Base-by-base conservation (phyloP, 495 filamentous ascomycete genomes). In the Xylaria bambusicola region DNA sequence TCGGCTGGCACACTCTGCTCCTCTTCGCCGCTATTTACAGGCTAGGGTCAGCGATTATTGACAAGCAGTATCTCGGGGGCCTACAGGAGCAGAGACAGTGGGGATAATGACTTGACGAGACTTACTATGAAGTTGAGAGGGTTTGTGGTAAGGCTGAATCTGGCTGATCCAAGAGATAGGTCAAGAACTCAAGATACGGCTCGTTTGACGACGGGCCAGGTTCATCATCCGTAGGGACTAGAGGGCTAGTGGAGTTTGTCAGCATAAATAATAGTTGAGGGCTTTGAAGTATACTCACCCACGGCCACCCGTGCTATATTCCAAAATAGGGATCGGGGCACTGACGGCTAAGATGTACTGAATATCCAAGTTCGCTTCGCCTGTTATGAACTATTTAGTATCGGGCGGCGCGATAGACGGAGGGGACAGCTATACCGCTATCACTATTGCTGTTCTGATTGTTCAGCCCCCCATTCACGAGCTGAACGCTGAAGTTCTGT, bases 131-230 rank as follows among this genome's bases (percentile, higher is more conserved):
- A 55, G 82, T 88, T 15, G 87, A 84, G 58, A 92, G 80, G 5
- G 86, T 84, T 61, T 88, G 84, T 2, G 89, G 90, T 0, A 93
- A 74, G n/a, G 84, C 76, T 9, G 47, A 50, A 63, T 75, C 67
- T 0, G 65, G 51, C 24, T 66, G 65, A 23, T 56, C 60, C 12
- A 73, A 57, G 26, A 77, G 64, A 13, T 68, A 89, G 18, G 85
- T 81, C 27, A 94, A 80, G 62, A 86, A 91, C 2, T 85, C 81
- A 5, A 92, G 75, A 68, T 90, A 94, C 0, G 90, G 90, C 78
- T 93, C 89, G 70, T 92, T 79, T 61, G 56, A 74, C 61, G 56
- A 74, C 67, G 35, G 70, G 50, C 46, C 77, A 0, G 84, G 83
- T 58, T 84, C 71, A 59, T 85, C 81, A 4, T 82, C 71, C 56